phyloP scores from a whole-genome alignment of 306 rosid species.

The Ochetophila trinervis region DNA sequence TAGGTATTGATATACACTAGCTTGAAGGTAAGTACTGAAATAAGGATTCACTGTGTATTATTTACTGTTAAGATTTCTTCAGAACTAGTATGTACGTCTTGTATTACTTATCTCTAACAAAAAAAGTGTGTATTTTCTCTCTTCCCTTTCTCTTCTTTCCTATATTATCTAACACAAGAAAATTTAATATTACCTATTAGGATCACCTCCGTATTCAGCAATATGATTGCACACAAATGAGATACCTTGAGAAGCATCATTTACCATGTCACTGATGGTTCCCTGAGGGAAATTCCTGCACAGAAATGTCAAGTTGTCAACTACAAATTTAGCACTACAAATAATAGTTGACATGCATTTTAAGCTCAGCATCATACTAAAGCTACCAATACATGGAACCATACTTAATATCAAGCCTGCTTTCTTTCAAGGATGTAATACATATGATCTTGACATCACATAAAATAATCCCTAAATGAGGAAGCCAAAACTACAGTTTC shows the following conservation, averaged over 20 bases:
- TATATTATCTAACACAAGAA: background rate
- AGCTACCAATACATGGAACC: background rate
- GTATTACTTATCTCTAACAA: too few relatives aligned
- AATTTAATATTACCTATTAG: slow-evolving; percentile 47
- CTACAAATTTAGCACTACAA: slow-evolving; percentile 9
- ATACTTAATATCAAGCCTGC: background rate
- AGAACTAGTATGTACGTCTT: too few relatives aligned
- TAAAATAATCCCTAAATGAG: background rate
- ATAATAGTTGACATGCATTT: slow-evolving; percentile 3
- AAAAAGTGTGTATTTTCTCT: too few relatives aligned
- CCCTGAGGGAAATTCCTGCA: slow-evolving; percentile 96
- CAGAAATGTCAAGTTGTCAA: slow-evolving; percentile 9
- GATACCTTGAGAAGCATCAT: slow-evolving; percentile 85
- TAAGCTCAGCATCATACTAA: slow-evolving; percentile 6
- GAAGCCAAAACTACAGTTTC: too few relatives aligned
- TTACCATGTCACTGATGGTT: slow-evolving; percentile 81
- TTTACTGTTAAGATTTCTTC: too few relatives aligned
- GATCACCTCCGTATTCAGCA: slow-evolving; percentile 92
- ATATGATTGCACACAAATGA: slow-evolving; percentile 84
- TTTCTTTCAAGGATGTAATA: background rate
- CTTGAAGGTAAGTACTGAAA: too few relatives aligned
- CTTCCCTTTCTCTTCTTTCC: too few relatives aligned
- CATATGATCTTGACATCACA: background rate
- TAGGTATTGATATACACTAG: too few relatives aligned
- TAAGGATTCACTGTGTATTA: too few relatives aligned